A percentile compares a stretch with the other conserved stretches of the same genome.
Conservation (phyloP, 129 eudicot genomes). For the Pittosporum tobira region DNA sequence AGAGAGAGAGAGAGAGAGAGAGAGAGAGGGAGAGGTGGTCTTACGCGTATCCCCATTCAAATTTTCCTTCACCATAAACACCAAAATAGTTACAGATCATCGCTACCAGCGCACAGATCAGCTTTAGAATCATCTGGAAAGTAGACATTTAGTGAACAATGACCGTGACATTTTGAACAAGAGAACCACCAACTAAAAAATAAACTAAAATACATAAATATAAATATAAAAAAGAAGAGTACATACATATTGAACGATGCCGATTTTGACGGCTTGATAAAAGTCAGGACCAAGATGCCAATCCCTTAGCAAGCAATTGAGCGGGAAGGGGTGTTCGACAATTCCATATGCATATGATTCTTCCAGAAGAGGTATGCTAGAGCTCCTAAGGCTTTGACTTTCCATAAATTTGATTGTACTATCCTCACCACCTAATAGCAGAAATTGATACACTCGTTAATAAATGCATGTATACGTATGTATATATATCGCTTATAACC, state of each 20-base stretch:
- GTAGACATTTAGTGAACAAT: conserved; percentile 2
- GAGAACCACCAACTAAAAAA: conserved; percentile 3
- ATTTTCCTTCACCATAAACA: conserved; percentile 87
- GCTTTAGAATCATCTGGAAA: conserved; percentile 80
- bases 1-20: not conserved
- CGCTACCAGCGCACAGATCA: conserved; percentile 74
- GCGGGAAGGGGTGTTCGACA: conserved; percentile 96
- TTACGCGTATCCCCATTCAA: conserved; percentile 85
- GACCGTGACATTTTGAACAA: not conserved
- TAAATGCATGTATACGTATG: too few relatives aligned
- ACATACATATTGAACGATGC: conserved; percentile 94
- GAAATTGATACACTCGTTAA: too few relatives aligned
- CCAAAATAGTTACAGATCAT: conserved; percentile 60
- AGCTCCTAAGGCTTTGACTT: conserved; percentile 46
- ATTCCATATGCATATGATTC: conserved; percentile 79
- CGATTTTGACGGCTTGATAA: conserved; percentile 91
- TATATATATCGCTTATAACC: not conserved
- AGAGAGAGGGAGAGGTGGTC: conserved; percentile 17
- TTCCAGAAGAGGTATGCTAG: conserved; percentile 78
- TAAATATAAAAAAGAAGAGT: too few relatives aligned
- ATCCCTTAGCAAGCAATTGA: conserved; percentile 58
- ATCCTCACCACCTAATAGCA: conserved; percentile 99
- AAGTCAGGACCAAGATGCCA: conserved; percentile 92
- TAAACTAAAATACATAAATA: not conserved
- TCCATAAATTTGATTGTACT: conserved; percentile 77